Evolutionary conservation across 352 stramenopile species (phyloP).

Genomic region (Elongisporangium anandrum): DNA sequence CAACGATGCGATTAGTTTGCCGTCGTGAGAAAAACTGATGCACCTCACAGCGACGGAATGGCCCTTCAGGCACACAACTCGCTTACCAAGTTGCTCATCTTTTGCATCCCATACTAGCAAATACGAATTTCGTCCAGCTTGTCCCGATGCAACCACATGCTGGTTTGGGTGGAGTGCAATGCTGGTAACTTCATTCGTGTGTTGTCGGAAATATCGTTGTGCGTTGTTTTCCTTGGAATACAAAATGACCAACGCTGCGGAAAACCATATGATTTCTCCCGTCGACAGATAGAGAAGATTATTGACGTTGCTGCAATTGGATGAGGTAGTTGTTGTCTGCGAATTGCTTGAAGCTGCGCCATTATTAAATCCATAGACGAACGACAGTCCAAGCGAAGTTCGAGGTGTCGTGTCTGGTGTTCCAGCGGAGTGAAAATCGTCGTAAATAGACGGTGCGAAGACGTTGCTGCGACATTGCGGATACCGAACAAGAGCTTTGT

Average conservation of each 20-base stretch:
- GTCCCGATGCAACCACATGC: conserved; percentile 53
- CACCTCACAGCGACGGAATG: conserved; percentile 50
- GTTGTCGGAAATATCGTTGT: conserved; percentile 56
- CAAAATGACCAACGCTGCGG: conserved; percentile 48
- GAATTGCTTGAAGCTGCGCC: conserved; percentile 15
- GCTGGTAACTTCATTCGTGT: conserved; percentile 56
- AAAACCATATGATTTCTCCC: conserved; percentile 64
- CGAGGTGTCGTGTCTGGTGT: conserved; percentile 16
- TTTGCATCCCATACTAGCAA: conserved; percentile 66
- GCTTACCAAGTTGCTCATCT: conserved; percentile 50
- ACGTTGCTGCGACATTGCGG: conserved; percentile 67
- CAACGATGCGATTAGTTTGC: conserved; percentile 59
- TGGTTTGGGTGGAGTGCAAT: conserved; percentile 55
- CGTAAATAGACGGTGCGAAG: conserved; percentile 51
- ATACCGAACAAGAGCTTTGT: conserved; percentile 52
- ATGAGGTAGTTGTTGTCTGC: conserved; percentile 2
- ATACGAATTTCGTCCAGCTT: conserved; percentile 48
- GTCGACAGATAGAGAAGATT: conserved; percentile 51
- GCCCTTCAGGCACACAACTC: conserved; percentile 45
- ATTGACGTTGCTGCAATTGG: conserved; percentile 34
- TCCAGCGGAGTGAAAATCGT: conserved; percentile 13
- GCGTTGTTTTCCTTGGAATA: conserved; percentile 46
- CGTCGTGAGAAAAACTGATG: conserved; percentile 71
- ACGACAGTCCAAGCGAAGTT: conserved; percentile 48
- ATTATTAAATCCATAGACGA: conserved; percentile 56